phyloP scores from a whole-genome alignment of 1,284 basidiomycete species.

The Quambalaria eucalypti region DNA sequence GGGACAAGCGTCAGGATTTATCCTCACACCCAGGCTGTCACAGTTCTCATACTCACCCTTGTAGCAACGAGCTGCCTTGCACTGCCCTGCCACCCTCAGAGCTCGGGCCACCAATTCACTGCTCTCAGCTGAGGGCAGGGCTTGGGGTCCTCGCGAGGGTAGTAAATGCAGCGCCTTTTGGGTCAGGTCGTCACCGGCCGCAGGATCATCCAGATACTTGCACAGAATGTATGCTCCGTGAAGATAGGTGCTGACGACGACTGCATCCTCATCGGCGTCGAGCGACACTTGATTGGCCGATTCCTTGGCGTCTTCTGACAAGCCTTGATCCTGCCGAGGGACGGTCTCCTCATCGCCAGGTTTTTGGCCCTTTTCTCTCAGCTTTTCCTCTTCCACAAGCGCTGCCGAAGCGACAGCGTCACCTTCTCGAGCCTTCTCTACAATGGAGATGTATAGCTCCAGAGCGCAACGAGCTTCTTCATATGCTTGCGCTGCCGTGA shows the following conservation, averaged over 20 bases:
- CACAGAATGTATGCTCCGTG: conserved; percentile 26
- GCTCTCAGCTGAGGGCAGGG: conserved; percentile 17
- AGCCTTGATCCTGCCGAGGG: not conserved
- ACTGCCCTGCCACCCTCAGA: conserved; percentile 21
- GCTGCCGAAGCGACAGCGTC: conserved; percentile 12
- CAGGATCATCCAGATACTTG: conserved; percentile 20
- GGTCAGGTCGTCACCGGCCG: conserved; percentile 23
- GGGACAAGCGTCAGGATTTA: not conserved
- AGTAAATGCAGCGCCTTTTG: conserved; percentile 22
- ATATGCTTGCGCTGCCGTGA: conserved; percentile 37
- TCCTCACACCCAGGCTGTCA: not conserved
- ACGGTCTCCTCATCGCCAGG: not conserved
- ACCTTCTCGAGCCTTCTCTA: conserved; percentile 38
- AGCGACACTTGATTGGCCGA: conserved; percentile 5
- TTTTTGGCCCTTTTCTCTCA: conserved; percentile 3
- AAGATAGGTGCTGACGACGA: conserved; percentile 27
- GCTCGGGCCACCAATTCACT: conserved; percentile 15
- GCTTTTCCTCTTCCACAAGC: conserved; percentile 3
- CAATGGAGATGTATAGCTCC: conserved; percentile 34
- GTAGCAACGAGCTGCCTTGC: not conserved
- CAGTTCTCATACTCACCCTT: not conserved
- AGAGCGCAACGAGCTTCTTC: conserved; percentile 34
- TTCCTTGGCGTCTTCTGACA: conserved; percentile 5
- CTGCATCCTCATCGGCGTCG: conserved; percentile 26
- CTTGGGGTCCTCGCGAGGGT: no score